Conservation (phyloP, 352 stramenopile genomes). For the Phytophthora sojae region DNA sequence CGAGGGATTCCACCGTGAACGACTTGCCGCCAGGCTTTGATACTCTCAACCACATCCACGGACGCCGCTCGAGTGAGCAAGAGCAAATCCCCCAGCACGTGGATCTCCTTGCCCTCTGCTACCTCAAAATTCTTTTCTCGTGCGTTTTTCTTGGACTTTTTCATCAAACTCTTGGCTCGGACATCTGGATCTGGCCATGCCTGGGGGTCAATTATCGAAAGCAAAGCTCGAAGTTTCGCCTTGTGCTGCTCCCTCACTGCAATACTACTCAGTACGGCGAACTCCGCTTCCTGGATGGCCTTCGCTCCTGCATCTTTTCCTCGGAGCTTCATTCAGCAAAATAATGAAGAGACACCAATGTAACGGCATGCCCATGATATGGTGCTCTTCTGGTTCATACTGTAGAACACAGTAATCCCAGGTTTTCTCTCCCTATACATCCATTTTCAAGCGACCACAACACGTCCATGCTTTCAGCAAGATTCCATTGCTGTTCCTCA, state of each 20-base stretch:
- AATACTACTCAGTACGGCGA: slow-evolving; percentile 53
- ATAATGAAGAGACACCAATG: background rate
- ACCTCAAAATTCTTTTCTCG: slow-evolving; percentile 11
- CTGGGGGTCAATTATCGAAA: slow-evolving; percentile 26
- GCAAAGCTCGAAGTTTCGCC: slow-evolving; percentile 35
- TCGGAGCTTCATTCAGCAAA: slow-evolving; percentile 7
- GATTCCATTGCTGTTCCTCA: no score
- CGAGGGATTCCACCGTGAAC: slow-evolving; percentile 45
- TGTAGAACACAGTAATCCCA: no score
- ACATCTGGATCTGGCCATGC: background rate
- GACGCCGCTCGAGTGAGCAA: slow-evolving; percentile 60
- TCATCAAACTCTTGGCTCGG: background rate
- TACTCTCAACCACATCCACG: slow-evolving; percentile 62
- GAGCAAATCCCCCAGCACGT: slow-evolving; percentile 63
- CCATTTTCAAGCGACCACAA: no score
- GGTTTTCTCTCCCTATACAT: no score
- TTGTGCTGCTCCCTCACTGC: slow-evolving; percentile 63
- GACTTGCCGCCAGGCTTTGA: slow-evolving; percentile 47
- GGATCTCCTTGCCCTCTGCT: slow-evolving; percentile 53
- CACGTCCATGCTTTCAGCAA: no score
- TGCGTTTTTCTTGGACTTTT: slow-evolving; percentile 2
- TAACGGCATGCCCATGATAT: background rate
- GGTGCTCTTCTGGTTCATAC: no score
- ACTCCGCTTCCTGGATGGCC: slow-evolving; percentile 45
- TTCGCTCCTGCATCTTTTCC: background rate